Conservation (phyloP, 768 basidiomycete genomes). For the Tephrocybe sp. region DNA sequence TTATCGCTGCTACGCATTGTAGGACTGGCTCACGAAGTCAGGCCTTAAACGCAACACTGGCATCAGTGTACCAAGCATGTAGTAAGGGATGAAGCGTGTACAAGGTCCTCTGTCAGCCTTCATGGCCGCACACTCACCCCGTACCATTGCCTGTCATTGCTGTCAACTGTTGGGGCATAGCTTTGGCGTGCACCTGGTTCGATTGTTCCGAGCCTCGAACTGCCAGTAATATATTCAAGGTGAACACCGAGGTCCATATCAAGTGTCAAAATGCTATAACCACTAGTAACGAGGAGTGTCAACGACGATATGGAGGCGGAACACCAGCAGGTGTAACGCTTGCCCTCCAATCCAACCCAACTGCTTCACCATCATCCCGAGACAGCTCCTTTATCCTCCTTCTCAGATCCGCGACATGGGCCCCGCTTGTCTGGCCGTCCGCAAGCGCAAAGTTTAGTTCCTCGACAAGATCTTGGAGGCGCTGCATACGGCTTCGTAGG, state of each 20-base stretch:
- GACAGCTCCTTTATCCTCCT: slow-evolving; percentile 7
- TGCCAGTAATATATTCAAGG: too few relatives aligned
- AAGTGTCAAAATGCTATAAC: too few relatives aligned
- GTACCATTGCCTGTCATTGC: slow-evolving; percentile 27
- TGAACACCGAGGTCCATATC: too few relatives aligned
- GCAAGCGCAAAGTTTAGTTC: slow-evolving; percentile 3
- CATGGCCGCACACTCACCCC: slow-evolving; percentile 21
- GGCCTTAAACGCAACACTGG: slow-evolving; percentile 14
- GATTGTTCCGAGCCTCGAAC: too few relatives aligned
- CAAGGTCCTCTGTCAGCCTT: slow-evolving; percentile 29
- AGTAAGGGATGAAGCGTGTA: slow-evolving; percentile 14
- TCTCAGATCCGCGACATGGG: slow-evolving; percentile 2
- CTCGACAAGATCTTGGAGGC: slow-evolving; percentile 5
- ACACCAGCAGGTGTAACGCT: neutral
- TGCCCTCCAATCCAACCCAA: neutral
- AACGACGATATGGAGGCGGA: slow-evolving; percentile 1
- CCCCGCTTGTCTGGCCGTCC: neutral
- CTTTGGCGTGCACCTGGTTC: too few relatives aligned
- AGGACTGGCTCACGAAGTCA: slow-evolving; percentile 1
- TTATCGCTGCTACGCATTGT: neutral
- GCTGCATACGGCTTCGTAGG: slow-evolving; percentile 7
- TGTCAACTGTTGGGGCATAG: too few relatives aligned
- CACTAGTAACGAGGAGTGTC: too few relatives aligned
- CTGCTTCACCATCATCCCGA: neutral
- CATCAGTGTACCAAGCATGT: slow-evolving; percentile 10